Conservation (phyloP, 208 protist species). For the Leishmania gerbilli region DNA sequence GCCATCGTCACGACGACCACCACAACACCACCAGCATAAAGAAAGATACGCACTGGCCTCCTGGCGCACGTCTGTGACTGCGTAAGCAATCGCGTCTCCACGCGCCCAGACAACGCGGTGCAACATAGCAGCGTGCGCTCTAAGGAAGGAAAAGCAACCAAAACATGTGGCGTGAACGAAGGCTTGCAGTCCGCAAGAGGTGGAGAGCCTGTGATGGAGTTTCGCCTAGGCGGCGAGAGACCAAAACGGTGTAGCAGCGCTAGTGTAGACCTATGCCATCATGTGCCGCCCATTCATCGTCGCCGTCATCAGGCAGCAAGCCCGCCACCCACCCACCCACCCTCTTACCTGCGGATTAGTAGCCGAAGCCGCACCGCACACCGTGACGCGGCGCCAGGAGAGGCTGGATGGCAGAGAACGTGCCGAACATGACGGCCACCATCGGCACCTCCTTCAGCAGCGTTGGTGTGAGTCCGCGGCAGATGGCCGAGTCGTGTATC, state of each 20-base stretch:
- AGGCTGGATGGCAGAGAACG: slow-evolving; percentile 80
- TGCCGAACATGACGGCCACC: slow-evolving; percentile 83
- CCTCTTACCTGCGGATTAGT: slow-evolving; percentile 34
- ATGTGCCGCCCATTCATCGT: neutral
- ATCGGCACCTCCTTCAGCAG: slow-evolving; percentile 89
- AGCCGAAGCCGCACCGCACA: slow-evolving; percentile 85
- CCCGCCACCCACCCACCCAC: neutral
- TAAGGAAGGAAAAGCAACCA: neutral
- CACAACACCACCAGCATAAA: neutral
- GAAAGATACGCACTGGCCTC: neutral
- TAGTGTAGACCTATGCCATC: neutral
- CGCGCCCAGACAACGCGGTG: neutral
- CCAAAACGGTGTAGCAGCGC: neutral
- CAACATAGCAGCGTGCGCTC: neutral
- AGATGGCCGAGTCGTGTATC: slow-evolving; percentile 90
- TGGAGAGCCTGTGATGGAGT: neutral
- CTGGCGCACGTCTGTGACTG: neutral
- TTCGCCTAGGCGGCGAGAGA: neutral
- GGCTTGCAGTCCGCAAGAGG: neutral
- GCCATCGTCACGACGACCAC: neutral
- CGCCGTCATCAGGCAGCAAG: neutral
- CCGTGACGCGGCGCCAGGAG: slow-evolving; percentile 82
- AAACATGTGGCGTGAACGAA: neutral
- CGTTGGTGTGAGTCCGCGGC: slow-evolving; percentile 75
- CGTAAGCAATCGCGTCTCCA: neutral